Evolutionary conservation across 2,329 filamentous ascomycete species (phyloP).

Genomic region (Ascochyta fabae): DNA sequence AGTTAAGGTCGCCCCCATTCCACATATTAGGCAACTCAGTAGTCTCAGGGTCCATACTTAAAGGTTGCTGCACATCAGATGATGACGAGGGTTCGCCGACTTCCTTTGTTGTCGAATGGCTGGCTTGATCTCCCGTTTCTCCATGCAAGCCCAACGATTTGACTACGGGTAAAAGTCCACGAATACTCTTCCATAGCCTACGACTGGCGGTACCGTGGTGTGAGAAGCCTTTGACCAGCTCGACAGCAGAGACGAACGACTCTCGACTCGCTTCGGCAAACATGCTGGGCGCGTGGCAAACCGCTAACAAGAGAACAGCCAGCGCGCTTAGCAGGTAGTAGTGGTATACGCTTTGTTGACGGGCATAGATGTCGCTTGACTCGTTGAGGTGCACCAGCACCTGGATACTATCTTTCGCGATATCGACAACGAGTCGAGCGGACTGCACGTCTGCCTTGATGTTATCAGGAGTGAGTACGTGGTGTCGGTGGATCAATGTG

Average conservation of each 20-base stretch:
- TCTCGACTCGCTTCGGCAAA: conserved; percentile 27
- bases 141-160: conserved; percentile 17
- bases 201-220: conserved; percentile 25
- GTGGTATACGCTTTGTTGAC: conserved; percentile 28
- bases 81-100: not conserved
- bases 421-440: conserved; percentile 24
- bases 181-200: conserved; percentile 30
- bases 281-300: conserved; percentile 27
- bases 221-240: conserved; percentile 30
- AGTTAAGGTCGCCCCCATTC: conserved; percentile 1
- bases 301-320: conserved; percentile 25
- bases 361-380: conserved; percentile 29
- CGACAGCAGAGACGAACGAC: conserved; percentile 25
- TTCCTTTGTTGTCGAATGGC: not conserved
- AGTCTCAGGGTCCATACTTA: not conserved
- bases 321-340: conserved; percentile 30
- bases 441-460: conserved; percentile 19
- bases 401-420: conserved; percentile 29
- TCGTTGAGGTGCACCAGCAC: conserved; percentile 28
- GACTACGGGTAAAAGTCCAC: conserved; percentile 25
- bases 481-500: conserved; percentile 26
- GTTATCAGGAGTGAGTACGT: conserved; percentile 28
- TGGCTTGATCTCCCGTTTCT: not conserved
- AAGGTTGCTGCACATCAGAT: not conserved
- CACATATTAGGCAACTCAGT: conserved; percentile 4